Base-by-base conservation (phyloP, 371 early-diverging fungal species). In the Polyrhizophydium stewartii region DNA sequence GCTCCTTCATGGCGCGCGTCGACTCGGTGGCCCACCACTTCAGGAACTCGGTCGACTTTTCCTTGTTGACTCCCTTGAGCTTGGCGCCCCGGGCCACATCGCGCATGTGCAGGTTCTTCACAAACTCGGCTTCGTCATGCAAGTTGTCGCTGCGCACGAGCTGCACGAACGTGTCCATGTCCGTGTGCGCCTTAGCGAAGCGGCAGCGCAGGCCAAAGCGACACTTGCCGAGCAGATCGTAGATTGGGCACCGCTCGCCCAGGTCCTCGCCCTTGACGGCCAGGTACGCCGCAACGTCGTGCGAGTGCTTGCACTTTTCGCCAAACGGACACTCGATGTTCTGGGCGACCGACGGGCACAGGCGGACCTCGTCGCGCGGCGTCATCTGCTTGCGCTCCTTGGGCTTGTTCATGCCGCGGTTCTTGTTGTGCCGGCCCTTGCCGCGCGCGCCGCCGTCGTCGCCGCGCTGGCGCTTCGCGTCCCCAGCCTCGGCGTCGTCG, bases 161-260 rank as follows among this genome's bases (percentile, higher is more conserved):
- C 51, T 58, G 63, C 32, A 55, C 52, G 35, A 67, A 50, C 49
- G 65, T 24, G 10, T 57, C 55, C 24, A 52, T 52, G 30, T 55
- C 65, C n/a, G 87, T 67, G 71, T 96, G 96, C 2, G 85, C 86
- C 1, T 68, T 69, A 27, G 90, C 74, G 64, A 66, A 94, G 19
- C 96, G 78, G 75, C 97, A 96, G 55, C 85, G 86, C 55, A 90
- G 72, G 5, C 94, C 72, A 60, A 57, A 82, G 73, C 51, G 80
- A 85, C 92, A 87, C 27, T 73, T 69, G 62, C 96, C 96, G 63
- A 71, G 87, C 17, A 74, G 55, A 3, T 87, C 87, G 68, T 88
- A 92, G 31, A 83, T 69, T 30, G 82, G 76, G 69, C 97, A 96
- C 7, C 56, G 65, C n/a, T 75, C 73, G 0, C 89, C 92, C 25